Percentiles rank a stretch among this genome's conserved stretches.
These are phyloP conservation scores for Pythium folliculosum DNA, from an alignment of 352 stramenopile species.

Conservation along the genomic window DNA sequence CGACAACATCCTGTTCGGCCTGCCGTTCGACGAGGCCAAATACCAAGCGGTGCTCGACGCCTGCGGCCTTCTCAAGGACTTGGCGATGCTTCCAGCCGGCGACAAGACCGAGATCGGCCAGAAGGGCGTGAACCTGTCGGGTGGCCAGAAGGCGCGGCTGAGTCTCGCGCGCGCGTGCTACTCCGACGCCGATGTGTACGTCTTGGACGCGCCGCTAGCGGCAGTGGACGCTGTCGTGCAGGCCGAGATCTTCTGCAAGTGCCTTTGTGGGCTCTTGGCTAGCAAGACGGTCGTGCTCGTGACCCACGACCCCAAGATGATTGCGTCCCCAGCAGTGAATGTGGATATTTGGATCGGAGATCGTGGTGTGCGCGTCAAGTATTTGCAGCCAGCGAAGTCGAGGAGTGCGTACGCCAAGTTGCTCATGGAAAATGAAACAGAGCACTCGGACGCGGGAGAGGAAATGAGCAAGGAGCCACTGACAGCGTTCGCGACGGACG, in stretches of 20 bases:
- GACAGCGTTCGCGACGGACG: not conserved
- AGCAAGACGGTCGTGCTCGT: constrained; percentile 82
- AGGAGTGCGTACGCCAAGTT: not conserved
- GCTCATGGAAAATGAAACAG: constrained; percentile 8
- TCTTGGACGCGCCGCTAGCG: constrained; percentile 91
- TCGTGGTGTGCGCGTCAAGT: not conserved
- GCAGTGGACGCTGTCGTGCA: constrained; percentile 95
- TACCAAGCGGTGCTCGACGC: constrained; percentile 62
- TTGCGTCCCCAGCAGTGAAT: constrained; percentile 28
- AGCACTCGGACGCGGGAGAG: not conserved
- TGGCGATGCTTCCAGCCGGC: constrained; percentile 80
- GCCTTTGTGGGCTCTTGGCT: constrained; percentile 30
- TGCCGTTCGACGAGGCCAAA: constrained; percentile 43
- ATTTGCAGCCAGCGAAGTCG: not conserved
- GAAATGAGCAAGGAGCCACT: not conserved
- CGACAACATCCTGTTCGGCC: constrained; percentile 96
- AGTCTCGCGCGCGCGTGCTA: constrained; percentile 62
- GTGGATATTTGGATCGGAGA: constrained; percentile 21
- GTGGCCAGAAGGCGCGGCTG: constrained; percentile 89
- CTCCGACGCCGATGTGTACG: constrained; percentile 50
- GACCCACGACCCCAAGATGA: constrained; percentile 81
- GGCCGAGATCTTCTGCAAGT: constrained; percentile 82
- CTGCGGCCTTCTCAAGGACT: constrained; percentile 82
- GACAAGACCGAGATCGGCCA: constrained; percentile 95
- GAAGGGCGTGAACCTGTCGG: constrained; percentile 92